A percentile compares a stretch with the other conserved stretches of the same genome.
phyloP scores from a whole-genome alignment of 148 eudicot species.

The Diospyros lotus region DNA sequence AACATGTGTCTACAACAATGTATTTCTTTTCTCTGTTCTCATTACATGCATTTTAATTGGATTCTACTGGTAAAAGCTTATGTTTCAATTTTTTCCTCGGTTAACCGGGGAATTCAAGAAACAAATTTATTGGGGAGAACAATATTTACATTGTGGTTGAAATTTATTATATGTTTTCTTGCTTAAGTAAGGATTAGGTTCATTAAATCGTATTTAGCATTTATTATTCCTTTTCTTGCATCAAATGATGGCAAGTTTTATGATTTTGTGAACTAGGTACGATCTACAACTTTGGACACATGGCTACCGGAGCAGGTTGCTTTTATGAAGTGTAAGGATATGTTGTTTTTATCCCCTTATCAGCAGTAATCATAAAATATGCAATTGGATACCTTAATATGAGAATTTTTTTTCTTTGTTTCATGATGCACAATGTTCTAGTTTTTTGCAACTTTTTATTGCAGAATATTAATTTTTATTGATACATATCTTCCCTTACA shows the following conservation, averaged over 20 bases:
- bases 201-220: background rate
- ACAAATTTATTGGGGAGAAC: too few relatives aligned
- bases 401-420: background rate
- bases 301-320: conserved; percentile 74
- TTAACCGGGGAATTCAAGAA: too few relatives aligned
- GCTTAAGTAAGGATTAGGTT: background rate
- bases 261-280: conserved; percentile 33
- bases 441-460: background rate
- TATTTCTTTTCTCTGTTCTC: background rate
- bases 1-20: background rate
- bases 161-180: background rate
- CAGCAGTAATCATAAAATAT: background rate
- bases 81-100: too few relatives aligned
- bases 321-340: conserved; percentile 53
- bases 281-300: conserved; percentile 69
- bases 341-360: background rate
- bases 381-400: background rate
- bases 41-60: background rate
- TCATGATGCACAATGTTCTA: background rate
- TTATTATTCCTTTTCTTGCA: background rate
- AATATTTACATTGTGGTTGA: too few relatives aligned
- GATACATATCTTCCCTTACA: background rate
- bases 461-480: too few relatives aligned
- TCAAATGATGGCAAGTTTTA: background rate
- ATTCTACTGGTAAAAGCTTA: too few relatives aligned